phyloP scores from a whole-genome alignment of 768 basidiomycete species.

The Tubosaeta sp. region DNA sequence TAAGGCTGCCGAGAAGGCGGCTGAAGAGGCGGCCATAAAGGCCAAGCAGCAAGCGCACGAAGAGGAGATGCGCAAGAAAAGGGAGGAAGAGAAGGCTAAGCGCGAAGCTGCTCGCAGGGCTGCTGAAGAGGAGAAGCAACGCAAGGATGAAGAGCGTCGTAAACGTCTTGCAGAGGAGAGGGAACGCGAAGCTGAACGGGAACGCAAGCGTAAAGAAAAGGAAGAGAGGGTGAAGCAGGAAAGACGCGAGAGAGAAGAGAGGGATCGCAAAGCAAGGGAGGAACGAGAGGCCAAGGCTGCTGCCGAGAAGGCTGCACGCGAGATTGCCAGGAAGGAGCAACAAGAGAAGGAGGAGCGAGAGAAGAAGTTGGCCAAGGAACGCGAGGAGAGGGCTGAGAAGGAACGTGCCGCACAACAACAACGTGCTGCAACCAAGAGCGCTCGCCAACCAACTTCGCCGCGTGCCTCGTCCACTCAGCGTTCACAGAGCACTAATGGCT shows the following conservation, averaged over 20 bases:
- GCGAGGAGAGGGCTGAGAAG: constrained; percentile 52
- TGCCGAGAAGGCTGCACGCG: constrained; percentile 45
- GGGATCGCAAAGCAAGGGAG: constrained; percentile 59
- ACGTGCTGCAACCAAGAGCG: constrained; percentile 43
- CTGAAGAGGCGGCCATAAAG: constrained; percentile 75
- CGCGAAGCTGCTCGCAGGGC: constrained; percentile 74
- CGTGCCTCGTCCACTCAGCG: constrained; percentile 48
- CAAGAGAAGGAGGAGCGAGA: constrained; percentile 65
- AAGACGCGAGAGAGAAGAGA: constrained; percentile 52
- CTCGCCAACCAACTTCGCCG: constrained; percentile 50
- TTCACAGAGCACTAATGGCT: constrained; percentile 43
- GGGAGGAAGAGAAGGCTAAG: constrained; percentile 81
- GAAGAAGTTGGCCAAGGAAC: constrained; percentile 60
- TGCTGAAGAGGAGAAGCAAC: constrained; percentile 76
- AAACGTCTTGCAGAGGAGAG: constrained; percentile 76
- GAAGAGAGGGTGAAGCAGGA: constrained; percentile 57
- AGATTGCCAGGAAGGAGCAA: constrained; percentile 38
- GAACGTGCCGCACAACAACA: constrained; percentile 47
- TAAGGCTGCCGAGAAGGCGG: constrained; percentile 80
- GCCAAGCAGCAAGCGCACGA: constrained; percentile 75
- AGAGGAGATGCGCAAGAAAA: constrained; percentile 74
- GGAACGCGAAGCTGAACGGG: constrained; percentile 73
- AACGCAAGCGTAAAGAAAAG: constrained; percentile 69
- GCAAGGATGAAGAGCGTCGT: constrained; percentile 81
- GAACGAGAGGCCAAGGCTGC: constrained; percentile 59